Conservation (phyloP, 768 basidiomycete species). For the Coprinellus micaceus region DNA sequence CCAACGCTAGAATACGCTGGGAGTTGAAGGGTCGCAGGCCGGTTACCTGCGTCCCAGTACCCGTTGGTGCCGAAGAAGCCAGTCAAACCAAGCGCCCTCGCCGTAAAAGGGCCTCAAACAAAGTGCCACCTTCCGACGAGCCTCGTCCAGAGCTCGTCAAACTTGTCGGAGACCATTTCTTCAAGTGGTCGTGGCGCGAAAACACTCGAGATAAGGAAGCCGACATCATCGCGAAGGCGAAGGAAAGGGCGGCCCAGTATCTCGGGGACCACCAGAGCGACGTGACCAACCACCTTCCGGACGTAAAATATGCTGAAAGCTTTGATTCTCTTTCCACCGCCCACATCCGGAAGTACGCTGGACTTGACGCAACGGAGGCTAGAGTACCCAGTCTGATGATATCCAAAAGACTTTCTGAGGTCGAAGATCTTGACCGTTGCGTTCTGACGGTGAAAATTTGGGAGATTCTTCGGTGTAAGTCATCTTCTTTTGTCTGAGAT, state of each 20-base stretch:
- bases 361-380: neutral
- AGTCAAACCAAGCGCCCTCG: too few relatives aligned
- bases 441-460: neutral
- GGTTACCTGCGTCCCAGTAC: neutral
- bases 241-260: neutral
- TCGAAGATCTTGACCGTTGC: neutral
- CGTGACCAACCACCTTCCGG: slow-evolving; percentile 9
- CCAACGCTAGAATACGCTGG: neutral
- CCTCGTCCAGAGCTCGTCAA: too few relatives aligned
- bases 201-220: neutral
- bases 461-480: slow-evolving; percentile 3
- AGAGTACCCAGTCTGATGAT: neutral
- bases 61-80: neutral
- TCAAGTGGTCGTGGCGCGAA: slow-evolving; percentile 13
- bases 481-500: neutral
- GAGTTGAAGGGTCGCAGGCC: neutral
- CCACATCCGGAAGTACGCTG: slow-evolving; percentile 5
- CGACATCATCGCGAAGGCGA: slow-evolving; percentile 1
- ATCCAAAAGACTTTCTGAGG: neutral
- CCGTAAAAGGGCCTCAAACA: too few relatives aligned
- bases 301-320: neutral
- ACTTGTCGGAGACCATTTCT: neutral
- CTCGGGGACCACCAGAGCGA: neutral
- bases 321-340: neutral
- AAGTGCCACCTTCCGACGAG: too few relatives aligned